Percentiles rank a stretch among this genome's conserved stretches.
Evolutionary conservation across 1,284 basidiomycete species (phyloP).

Genomic region (Phlebopus sp.): DNA sequence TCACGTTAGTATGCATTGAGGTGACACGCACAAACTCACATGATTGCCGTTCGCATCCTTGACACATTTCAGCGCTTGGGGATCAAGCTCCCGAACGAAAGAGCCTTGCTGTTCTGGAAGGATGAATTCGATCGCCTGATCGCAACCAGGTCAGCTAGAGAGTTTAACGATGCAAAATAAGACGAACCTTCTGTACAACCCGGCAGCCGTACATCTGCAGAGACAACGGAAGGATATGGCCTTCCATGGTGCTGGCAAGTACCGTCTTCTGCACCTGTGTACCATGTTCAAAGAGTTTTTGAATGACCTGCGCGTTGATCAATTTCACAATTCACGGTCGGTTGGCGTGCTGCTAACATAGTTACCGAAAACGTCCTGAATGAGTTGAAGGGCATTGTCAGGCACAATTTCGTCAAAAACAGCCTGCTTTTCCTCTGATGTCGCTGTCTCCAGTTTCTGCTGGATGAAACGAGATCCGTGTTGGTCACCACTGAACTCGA

Average conservation of each 20-base stretch:
- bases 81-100: slow-evolving; percentile 81
- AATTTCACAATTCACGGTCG: not conserved
- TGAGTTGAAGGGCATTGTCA: slow-evolving; percentile 70
- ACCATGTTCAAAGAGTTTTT: slow-evolving; percentile 94
- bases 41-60: slow-evolving; percentile 96
- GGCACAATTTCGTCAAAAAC: slow-evolving; percentile 94
- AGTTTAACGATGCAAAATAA: not conserved
- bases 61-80: slow-evolving; percentile 83
- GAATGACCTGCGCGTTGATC: slow-evolving; percentile 67
- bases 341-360: slow-evolving; percentile 55
- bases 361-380: slow-evolving; percentile 97
- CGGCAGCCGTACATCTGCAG: slow-evolving; percentile 96
- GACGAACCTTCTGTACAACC: slow-evolving; percentile 84
- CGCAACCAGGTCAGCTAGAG: slow-evolving; percentile 9
- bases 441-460: slow-evolving; percentile 76
- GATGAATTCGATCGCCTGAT: slow-evolving; percentile 82
- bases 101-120: slow-evolving; percentile 72
- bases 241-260: slow-evolving; percentile 77
- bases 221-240: slow-evolving; percentile 76
- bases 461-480: slow-evolving; percentile 91
- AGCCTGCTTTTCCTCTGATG: slow-evolving; percentile 72
- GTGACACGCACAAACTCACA: slow-evolving; percentile 44
- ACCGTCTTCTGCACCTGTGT: slow-evolving; percentile 72
- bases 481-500: slow-evolving; percentile 94
- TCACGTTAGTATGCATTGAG: not conserved